These are phyloP conservation scores for Skeletonema grethae DNA, from an alignment of 108 stramenopile species.

Conservation along the genomic window DNA sequence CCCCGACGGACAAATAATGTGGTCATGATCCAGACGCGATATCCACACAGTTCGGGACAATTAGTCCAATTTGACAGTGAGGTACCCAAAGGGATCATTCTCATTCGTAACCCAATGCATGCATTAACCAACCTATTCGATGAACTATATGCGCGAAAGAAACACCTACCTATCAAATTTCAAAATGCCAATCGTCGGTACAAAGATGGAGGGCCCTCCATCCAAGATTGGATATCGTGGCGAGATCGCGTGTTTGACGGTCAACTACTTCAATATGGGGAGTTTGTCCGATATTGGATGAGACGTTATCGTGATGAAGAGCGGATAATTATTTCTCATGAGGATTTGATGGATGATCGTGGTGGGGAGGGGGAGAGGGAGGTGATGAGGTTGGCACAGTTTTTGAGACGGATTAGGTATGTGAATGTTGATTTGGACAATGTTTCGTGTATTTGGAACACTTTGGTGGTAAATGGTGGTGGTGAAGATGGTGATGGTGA, in stretches of 20 bases:
- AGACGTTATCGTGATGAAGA: neutral
- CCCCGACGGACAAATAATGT: neutral
- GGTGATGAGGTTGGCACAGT: conserved; percentile 3
- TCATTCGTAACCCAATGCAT: conserved; percentile 19
- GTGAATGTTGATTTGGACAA: conserved; percentile 6
- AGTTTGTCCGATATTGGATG: conserved; percentile 23
- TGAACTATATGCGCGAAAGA: conserved; percentile 10
- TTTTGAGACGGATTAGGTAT: conserved; percentile 6
- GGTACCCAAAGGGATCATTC: neutral
- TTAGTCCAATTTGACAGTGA: conserved; percentile 2
- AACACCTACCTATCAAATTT: conserved; percentile 17
- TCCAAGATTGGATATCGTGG: conserved; percentile 25
- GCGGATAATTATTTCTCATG: conserved; percentile 10
- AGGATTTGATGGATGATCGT: conserved; percentile 9
- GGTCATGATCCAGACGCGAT: conserved; percentile 11
- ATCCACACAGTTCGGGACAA: conserved; percentile 13
- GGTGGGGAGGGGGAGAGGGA: conserved; percentile 5
- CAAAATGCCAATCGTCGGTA: neutral
- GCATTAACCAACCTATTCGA: conserved; percentile 16
- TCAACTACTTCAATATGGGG: conserved; percentile 3
- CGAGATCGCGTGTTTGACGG: conserved; percentile 9
- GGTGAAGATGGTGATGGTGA: neutral
- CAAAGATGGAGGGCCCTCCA: neutral
- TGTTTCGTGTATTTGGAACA: conserved; percentile 13
- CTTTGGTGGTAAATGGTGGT: neutral